Conservation (phyloP, 2,329 filamentous ascomycete species). For the Colletotrichum sp. region DNA sequence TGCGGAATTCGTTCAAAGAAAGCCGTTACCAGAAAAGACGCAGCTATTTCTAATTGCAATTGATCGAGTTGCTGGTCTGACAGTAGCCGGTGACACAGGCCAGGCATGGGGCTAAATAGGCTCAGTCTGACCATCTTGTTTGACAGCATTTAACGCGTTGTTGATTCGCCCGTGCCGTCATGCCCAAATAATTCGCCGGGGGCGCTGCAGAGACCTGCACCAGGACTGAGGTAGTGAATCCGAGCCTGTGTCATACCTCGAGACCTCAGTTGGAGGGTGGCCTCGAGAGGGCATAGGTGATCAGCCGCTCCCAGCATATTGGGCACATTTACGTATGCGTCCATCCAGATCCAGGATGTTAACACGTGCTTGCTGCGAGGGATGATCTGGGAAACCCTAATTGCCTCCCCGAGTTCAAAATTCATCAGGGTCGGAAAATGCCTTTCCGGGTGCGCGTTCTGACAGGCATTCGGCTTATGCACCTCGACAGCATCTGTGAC, state of each 20-base stretch:
- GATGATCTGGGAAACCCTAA: slow-evolving; percentile 11
- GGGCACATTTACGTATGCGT: not conserved
- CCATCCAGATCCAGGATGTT: slow-evolving; percentile 8
- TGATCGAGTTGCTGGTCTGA: not conserved
- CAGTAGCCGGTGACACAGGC: not conserved
- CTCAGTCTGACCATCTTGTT: not conserved
- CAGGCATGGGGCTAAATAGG: not conserved
- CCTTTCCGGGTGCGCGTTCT: not conserved
- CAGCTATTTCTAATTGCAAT: not conserved
- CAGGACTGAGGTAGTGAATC: not conserved
- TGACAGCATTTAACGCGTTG: not conserved
- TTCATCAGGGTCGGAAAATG: not conserved
- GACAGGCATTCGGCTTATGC: slow-evolving; percentile 8
- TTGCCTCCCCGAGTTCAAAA: not conserved
- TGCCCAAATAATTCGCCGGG: not conserved
- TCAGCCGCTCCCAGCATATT: not conserved
- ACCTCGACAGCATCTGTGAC: slow-evolving; percentile 9
- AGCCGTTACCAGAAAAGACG: not conserved
- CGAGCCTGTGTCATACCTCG: not conserved
- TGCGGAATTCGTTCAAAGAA: not conserved
- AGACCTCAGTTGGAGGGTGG: slow-evolving; percentile 6
- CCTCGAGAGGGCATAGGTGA: not conserved
- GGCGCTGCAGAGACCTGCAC: not conserved
- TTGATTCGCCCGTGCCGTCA: not conserved
- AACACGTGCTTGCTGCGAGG: slow-evolving; percentile 3